These are phyloP conservation scores for Hyparrhenia diplandra DNA, from an alignment of 176 grass and related monocot species.

Conservation along the genomic window DNA sequence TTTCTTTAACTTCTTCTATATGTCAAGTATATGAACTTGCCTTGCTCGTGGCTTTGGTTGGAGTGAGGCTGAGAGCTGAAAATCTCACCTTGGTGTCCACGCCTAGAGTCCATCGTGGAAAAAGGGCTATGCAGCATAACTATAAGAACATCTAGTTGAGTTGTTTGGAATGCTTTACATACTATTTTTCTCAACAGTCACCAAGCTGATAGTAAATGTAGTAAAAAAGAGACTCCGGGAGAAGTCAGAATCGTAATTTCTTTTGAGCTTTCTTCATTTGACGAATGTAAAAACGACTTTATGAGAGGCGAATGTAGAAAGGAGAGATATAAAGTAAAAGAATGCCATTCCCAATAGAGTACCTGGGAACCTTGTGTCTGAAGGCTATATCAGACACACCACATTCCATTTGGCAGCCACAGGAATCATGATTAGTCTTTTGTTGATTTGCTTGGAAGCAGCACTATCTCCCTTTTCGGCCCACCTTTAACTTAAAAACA, in stretches of 20 bases:
- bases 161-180: neutral
- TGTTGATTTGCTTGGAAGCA: slow-evolving; percentile 54
- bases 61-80: neutral
- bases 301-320: neutral
- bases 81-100: neutral
- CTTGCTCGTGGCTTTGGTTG: neutral
- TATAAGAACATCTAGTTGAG: neutral
- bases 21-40: neutral
- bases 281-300: neutral
- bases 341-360: neutral
- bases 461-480: slow-evolving; percentile 12
- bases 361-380: slow-evolving; percentile 24
- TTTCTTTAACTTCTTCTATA: neutral
- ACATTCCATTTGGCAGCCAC: slow-evolving; percentile 13
- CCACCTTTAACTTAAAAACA: slow-evolving; percentile 35
- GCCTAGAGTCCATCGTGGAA: neutral
- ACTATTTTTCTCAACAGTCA: neutral
- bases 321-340: neutral
- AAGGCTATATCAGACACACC: slow-evolving; percentile 13
- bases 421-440: slow-evolving; percentile 29
- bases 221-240: neutral
- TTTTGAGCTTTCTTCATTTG: neutral
- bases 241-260: slow-evolving; percentile 5
- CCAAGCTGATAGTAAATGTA: neutral
- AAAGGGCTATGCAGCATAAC: neutral